phyloP scores from a whole-genome alignment of 768 basidiomycete species.

The Amanita phalloides region DNA sequence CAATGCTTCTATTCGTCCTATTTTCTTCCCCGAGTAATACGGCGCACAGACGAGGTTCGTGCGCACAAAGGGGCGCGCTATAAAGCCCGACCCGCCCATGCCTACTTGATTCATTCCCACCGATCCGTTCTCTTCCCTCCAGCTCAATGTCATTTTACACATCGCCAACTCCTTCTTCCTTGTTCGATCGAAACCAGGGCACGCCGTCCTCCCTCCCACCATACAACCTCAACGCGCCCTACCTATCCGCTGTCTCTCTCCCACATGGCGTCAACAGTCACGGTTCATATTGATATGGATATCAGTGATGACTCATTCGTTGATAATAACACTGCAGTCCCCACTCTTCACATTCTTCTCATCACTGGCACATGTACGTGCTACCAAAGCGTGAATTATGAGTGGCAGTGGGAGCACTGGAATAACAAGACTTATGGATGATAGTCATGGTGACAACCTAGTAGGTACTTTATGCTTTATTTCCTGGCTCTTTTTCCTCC shows the following conservation, averaged over 20 bases:
- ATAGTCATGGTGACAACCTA: too few relatives aligned
- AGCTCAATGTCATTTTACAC: not conserved
- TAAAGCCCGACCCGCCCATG: slow-evolving; percentile 1
- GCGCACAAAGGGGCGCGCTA: not conserved
- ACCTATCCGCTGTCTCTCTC: not conserved
- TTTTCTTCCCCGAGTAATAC: not conserved
- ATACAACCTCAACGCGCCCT: not conserved
- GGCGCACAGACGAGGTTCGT: not conserved
- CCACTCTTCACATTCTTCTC: not conserved
- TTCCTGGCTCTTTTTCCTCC: too few relatives aligned
- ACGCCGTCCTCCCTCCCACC: slow-evolving; percentile 2
- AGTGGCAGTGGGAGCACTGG: too few relatives aligned
- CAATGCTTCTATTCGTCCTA: not conserved
- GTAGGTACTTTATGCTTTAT: too few relatives aligned
- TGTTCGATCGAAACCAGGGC: slow-evolving; percentile 2
- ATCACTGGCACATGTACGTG: not conserved
- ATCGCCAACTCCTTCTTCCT: slow-evolving; percentile 1
- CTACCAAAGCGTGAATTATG: not conserved
- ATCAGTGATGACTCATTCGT: not conserved
- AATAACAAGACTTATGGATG: too few relatives aligned
- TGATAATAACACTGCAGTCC: not conserved
- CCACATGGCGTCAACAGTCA: not conserved
- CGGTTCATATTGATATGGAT: not conserved
- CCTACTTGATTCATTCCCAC: slow-evolving; percentile 1
- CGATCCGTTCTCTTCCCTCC: not conserved